Evolutionary conservation across 139 green algal species (phyloP).

Genomic region (Coelastrella sp.): DNA sequence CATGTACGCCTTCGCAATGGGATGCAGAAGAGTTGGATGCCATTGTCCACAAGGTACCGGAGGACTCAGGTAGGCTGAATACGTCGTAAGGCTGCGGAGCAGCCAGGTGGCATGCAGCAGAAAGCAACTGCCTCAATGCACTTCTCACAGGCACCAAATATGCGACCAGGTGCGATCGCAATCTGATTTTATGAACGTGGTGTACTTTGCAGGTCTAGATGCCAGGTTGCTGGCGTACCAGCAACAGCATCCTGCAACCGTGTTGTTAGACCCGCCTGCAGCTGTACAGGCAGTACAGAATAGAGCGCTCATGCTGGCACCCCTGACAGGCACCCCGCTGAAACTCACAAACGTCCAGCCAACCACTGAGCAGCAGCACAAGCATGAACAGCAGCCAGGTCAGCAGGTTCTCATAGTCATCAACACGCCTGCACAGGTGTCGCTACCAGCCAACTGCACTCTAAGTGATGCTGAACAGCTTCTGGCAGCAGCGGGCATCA

Average conservation of each 20-base stretch:
- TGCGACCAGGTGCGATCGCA: too few species aligned
- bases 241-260: background rate
- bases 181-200: too few species aligned
- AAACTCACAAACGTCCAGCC: background rate
- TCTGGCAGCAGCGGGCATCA: slow-evolving; percentile 5
- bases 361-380: background rate
- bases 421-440: background rate
- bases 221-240: slow-evolving; percentile 16
- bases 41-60: slow-evolving; percentile 28
- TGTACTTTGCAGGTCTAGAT: slow-evolving; percentile 26
- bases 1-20: background rate
- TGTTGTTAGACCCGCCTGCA: slow-evolving; percentile 26
- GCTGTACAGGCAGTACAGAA: slow-evolving; percentile 20
- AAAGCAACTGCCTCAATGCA: too few species aligned
- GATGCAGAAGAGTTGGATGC: background rate
- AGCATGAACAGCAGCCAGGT: background rate
- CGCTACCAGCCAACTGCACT: background rate
- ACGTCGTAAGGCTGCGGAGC: background rate
- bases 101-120: too few species aligned
- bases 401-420: background rate
- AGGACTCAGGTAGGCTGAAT: slow-evolving; percentile 17
- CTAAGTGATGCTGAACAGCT: background rate
- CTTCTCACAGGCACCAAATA: too few species aligned
- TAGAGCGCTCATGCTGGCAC: slow-evolving; percentile 6
- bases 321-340: slow-evolving; percentile 28